Percentiles rank a stretch among this genome's conserved stretches.
Evolutionary conservation across 768 basidiomycete species (phyloP).

Genomic region (Gymnopilus junonius): DNA sequence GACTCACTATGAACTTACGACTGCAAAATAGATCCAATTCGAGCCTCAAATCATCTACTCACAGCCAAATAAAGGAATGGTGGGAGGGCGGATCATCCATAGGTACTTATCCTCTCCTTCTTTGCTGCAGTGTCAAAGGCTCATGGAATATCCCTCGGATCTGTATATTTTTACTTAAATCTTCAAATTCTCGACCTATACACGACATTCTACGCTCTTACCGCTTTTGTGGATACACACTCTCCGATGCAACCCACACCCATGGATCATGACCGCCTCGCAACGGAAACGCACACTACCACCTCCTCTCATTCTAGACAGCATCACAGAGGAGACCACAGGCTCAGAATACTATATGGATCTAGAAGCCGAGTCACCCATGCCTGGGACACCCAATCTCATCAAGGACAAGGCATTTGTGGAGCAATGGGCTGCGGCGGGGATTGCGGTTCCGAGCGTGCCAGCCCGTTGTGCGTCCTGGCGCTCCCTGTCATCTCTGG

Average conservation of each 20-base stretch:
- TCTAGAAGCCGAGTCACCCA: constrained; percentile 31
- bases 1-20: constrained; percentile 17
- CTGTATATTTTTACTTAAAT: background rate
- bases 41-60: constrained; percentile 13
- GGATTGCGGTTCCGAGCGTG: constrained; percentile 20
- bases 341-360: constrained; percentile 29
- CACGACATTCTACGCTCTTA: background rate
- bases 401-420: constrained; percentile 22
- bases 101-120: constrained; percentile 14
- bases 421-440: constrained; percentile 26
- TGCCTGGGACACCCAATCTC: constrained; percentile 20
- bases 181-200: background rate
- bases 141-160: constrained; percentile 11
- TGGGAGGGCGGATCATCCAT: constrained; percentile 26
- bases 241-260: background rate
- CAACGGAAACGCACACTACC: no score
- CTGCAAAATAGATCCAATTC: constrained; percentile 20
- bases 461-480: constrained; percentile 15
- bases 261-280: no score
- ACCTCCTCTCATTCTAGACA: constrained; percentile 23
- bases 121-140: constrained; percentile 1
- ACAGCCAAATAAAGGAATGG: constrained; percentile 23
- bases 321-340: constrained; percentile 26
- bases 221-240: background rate
- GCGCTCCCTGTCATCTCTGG: constrained; percentile 8